Conservation (phyloP, 2,329 filamentous ascomycete genomes). For the Graphium sp. region DNA sequence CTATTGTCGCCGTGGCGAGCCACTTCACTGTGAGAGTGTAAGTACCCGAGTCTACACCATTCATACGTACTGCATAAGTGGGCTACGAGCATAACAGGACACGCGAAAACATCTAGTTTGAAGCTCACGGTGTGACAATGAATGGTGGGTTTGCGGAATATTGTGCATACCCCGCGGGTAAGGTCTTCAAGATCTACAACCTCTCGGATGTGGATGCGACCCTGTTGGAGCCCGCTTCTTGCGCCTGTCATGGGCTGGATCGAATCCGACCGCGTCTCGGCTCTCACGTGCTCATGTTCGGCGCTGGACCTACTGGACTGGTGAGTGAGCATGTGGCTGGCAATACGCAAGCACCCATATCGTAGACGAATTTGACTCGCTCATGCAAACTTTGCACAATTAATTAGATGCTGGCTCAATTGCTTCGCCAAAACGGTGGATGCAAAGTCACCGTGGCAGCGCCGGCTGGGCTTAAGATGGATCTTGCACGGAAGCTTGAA, state of each 20-base stretch:
- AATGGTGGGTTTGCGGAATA: conserved; percentile 62
- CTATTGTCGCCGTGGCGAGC: conserved; percentile 54
- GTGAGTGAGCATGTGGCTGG: no score
- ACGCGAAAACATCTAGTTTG: conserved; percentile 21
- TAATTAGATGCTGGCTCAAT: conserved; percentile 39
- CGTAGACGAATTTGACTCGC: no score
- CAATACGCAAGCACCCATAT: no score
- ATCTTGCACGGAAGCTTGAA: conserved; percentile 42
- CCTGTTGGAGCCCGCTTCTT: conserved; percentile 53
- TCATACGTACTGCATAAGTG: conserved; percentile 3
- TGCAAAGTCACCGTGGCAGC: conserved; percentile 56
- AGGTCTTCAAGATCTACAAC: conserved; percentile 49
- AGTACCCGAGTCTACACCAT: conserved; percentile 4
- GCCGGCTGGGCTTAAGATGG: conserved; percentile 52
- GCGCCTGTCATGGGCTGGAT: conserved; percentile 53
- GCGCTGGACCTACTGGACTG: conserved; percentile 50
- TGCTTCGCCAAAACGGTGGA: conserved; percentile 47
- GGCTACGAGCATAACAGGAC: not conserved
- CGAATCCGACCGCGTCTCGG: conserved; percentile 51
- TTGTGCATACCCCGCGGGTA: conserved; percentile 30
- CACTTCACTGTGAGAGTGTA: conserved; percentile 48
- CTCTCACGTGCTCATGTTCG: conserved; percentile 48
- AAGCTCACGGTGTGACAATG: conserved; percentile 49
- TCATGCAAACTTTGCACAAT: no score
- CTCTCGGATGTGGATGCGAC: conserved; percentile 52